Evolutionary conservation across 2,329 filamentous ascomycete genomes (phyloP).

Genomic region (Ophiognomonia clavigignenti-juglandacearum): DNA sequence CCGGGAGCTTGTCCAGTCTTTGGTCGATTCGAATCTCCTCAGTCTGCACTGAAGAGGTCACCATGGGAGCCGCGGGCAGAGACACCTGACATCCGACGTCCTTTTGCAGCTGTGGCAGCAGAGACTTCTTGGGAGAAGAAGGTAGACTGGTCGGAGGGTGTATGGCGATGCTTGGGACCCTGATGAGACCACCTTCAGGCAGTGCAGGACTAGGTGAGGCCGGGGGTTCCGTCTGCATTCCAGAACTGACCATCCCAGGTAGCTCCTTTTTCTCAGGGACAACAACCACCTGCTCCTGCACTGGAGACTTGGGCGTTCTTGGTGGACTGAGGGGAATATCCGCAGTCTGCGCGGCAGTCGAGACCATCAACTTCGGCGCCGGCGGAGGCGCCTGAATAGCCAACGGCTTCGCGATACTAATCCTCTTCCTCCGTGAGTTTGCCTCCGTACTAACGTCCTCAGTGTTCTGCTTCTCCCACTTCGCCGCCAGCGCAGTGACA

Average conservation of each 20-base stretch:
- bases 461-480: conserved; percentile 30
- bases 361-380: conserved; percentile 52
- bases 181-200: conserved; percentile 42
- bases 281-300: conserved; percentile 29
- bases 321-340: conserved; percentile 61
- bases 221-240: conserved; percentile 57
- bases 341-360: conserved; percentile 57
- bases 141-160: conserved; percentile 83
- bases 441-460: conserved; percentile 56
- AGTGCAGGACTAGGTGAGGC: conserved; percentile 22
- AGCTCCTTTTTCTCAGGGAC: background rate
- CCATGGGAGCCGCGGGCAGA: conserved; percentile 45
- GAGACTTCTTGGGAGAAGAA: conserved; percentile 68
- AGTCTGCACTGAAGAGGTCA: conserved; percentile 66
- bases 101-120: conserved; percentile 76
- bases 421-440: conserved; percentile 68
- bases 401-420: conserved; percentile 48
- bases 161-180: conserved; percentile 88
- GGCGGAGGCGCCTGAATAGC: conserved; percentile 39
- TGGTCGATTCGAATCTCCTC: conserved; percentile 84
- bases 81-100: conserved; percentile 78
- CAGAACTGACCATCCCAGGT: conserved; percentile 46
- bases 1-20: conserved; percentile 68
- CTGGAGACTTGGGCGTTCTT: conserved; percentile 55
- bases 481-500: conserved; percentile 24